Percentiles rank a stretch among this genome's conserved stretches.
Conservation (phyloP, 2,329 filamentous ascomycete genomes). For the Taxawa tesnikishii region DNA sequence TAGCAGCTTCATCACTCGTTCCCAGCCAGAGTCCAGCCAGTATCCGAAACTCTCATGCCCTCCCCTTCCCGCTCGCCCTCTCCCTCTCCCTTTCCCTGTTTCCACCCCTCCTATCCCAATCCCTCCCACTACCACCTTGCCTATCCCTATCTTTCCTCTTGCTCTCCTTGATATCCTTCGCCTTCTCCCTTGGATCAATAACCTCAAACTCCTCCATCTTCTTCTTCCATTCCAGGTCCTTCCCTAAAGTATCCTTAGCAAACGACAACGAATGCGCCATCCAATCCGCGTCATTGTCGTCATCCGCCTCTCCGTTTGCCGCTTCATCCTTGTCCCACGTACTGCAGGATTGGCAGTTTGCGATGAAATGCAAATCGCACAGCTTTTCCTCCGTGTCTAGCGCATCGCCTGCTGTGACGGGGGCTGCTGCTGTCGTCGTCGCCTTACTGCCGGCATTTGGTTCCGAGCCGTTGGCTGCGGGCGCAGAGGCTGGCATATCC, state of each 20-base stretch:
- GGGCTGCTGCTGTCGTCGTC: conserved; percentile 2
- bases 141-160: conserved; percentile 43
- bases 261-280: conserved; percentile 79
- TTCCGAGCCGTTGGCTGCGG: neutral
- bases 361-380: conserved; percentile 93
- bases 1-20: no score
- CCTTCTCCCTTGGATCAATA: conserved; percentile 68
- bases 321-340: conserved; percentile 64
- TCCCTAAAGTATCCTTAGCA: conserved; percentile 79
- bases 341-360: conserved; percentile 83
- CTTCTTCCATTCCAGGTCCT: conserved; percentile 78
- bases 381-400: conserved; percentile 60
- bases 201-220: conserved; percentile 82
- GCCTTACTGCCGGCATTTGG: conserved; percentile 2
- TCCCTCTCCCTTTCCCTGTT: conserved; percentile 1
- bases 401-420: conserved; percentile 14
- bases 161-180: conserved; percentile 53
- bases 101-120: neutral
- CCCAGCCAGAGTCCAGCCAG: no score
- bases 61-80: neutral
- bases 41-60: no score
- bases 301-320: conserved; percentile 39
- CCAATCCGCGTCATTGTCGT: conserved; percentile 54
- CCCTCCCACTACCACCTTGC: conserved; percentile 13
- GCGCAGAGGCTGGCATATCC: conserved; percentile 12